Evolutionary conservation across 2,329 filamentous ascomycete genomes (phyloP).

Genomic region (Nakataea oryzae): DNA sequence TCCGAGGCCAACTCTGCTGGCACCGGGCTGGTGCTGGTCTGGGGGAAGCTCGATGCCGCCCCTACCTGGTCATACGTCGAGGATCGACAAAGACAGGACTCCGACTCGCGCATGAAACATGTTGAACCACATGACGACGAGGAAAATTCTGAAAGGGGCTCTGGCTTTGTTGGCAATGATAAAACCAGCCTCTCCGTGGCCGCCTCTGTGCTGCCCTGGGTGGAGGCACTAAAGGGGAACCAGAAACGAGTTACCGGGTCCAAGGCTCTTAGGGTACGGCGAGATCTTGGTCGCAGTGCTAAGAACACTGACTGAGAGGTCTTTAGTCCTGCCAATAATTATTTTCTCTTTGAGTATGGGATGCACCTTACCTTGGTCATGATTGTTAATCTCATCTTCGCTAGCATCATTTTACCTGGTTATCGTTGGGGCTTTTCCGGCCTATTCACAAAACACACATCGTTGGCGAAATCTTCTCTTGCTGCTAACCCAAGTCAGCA

Average conservation of each 20-base stretch:
- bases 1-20: constrained; percentile 27
- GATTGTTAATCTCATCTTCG: no score
- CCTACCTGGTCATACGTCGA: constrained; percentile 63
- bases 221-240: constrained; percentile 44
- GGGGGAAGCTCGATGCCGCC: constrained; percentile 54
- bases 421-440: background rate
- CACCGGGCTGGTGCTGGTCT: constrained; percentile 49
- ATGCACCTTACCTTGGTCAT: no score
- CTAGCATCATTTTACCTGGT: no score
- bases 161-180: constrained; percentile 13
- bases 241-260: constrained; percentile 47
- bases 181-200: constrained; percentile 11
- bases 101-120: constrained; percentile 11
- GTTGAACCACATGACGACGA: constrained; percentile 15
- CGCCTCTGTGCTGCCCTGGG: constrained; percentile 39
- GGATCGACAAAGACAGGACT: constrained; percentile 35
- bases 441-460: no score
- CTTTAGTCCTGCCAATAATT: no score
- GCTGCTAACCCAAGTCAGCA: no score
- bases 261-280: constrained; percentile 52
- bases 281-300: constrained; percentile 42
- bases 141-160: background rate
- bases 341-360: no score
- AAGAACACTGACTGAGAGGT: constrained; percentile 4
- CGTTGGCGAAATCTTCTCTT: no score